A percentile compares a stretch with the other conserved stretches of the same genome.
Evolutionary conservation across 2,329 filamentous ascomycete species (phyloP).

Genomic region (Talaromyces sp.): DNA sequence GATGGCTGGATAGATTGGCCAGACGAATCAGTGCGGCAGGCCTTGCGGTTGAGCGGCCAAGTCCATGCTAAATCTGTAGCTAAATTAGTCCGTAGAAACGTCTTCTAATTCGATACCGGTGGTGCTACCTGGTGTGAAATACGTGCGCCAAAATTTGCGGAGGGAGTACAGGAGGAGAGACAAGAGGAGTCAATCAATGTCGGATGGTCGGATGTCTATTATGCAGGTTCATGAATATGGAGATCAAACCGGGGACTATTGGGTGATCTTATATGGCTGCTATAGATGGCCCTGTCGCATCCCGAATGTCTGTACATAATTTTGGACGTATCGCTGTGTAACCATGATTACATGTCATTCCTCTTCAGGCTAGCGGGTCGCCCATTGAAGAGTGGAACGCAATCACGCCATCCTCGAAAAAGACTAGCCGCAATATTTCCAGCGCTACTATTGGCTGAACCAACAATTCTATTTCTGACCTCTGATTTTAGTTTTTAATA

Average conservation of each 20-base stretch:
- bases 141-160: neutral
- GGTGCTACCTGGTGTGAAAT: neutral
- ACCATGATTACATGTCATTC: neutral
- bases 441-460: neutral
- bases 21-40: neutral
- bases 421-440: neutral
- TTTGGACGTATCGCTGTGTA: neutral
- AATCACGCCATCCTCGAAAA: neutral
- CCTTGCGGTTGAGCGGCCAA: neutral
- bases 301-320: neutral
- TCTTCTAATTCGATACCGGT: neutral
- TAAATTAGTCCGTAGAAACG: neutral
- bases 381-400: neutral
- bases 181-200: neutral
- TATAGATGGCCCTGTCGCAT: neutral
- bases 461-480: neutral
- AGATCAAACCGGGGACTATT: neutral
- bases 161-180: neutral
- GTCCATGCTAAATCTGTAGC: conserved; percentile 2
- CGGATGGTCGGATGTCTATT: neutral
- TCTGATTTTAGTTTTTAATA: neutral
- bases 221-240: neutral
- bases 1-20: neutral
- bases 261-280: neutral
- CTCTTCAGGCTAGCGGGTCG: neutral